Evolutionary conservation across 2,329 filamentous ascomycete species (phyloP), one percentile per base, ranked within the genome.

Genomic region (Metarhizium guizhouense): DNA sequence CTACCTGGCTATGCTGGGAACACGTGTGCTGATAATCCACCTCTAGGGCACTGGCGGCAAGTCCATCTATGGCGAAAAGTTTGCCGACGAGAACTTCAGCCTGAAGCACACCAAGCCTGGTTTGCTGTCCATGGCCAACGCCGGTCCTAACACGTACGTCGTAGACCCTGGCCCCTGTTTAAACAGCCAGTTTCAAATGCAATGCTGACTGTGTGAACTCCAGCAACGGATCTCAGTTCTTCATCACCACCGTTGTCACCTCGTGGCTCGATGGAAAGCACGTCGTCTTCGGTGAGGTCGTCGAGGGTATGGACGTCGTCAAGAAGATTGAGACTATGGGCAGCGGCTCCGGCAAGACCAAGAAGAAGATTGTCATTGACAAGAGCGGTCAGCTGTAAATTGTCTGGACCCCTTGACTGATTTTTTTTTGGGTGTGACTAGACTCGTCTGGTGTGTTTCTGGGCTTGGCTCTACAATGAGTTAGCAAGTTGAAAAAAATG

Each of bases 171-270:
- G 7, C 2, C 18, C n/a, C 43, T 47, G n/a, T 20, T 8, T 25
- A 47, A 25, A 18, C 16, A 47, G 18, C 10, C 10, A 13, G 7
- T 2, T 11, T 34, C 32, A 47, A 47, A 25, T 6, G 25, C 25
- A 16, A 30, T 14, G 14, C 45, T 48, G 25, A 48, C 45, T 30
- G 6, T 47, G 18, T 48, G 4, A 20, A 14, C 32, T 29, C 96
- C 72, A 96, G 94, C 74, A 99, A 99, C 77, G 94, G 94, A 67
- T 95, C 90, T 53, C 93, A 97, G 75, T 97, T 97, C 82, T 97
- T 97, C 81, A 78, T 97, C 71, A 97, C 93, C 67, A 97, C 93
- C 56, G 90, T 96, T 53, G 82, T 85, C 59, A 97, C 94, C 59
- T 85, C 86, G 57, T 95, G 95, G 81, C 80, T 94, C 64, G 82